These are phyloP conservation scores for Leishmania guyanensis DNA, from an alignment of 208 protist species.

Conservation along the genomic window DNA sequence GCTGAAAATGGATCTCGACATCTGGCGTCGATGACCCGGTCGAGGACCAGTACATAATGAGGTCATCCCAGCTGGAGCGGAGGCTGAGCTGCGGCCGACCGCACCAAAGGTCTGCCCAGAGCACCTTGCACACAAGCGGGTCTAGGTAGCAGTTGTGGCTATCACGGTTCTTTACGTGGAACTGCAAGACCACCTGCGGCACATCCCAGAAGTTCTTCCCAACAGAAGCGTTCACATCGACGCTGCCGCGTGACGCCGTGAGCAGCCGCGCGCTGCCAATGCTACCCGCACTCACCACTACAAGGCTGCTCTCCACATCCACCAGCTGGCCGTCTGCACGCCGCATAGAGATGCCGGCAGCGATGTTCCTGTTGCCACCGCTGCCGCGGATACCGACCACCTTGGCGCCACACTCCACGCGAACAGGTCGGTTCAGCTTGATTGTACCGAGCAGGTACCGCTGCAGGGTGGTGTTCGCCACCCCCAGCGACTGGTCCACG, in stretches of 20 bases:
- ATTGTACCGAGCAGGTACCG: constrained; percentile 73
- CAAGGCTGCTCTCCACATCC: constrained; percentile 47
- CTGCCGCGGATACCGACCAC: constrained; percentile 51
- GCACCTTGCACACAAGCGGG: constrained; percentile 50
- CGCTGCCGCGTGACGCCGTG: constrained; percentile 45
- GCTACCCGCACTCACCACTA: constrained; percentile 66
- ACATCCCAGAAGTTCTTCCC: constrained; percentile 78
- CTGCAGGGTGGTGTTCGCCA: constrained; percentile 73
- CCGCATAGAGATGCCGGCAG: constrained; percentile 55
- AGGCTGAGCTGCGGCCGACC: constrained; percentile 45
- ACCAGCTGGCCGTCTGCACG: constrained; percentile 45
- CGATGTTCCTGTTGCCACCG: constrained; percentile 26
- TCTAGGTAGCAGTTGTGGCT: constrained; percentile 82
- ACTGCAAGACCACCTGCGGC: constrained; percentile 83
- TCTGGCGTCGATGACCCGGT: constrained; percentile 48
- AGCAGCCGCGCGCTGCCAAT: constrained; percentile 67
- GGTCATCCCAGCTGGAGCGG: constrained; percentile 79
- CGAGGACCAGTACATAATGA: constrained; percentile 70
- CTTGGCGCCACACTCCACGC: constrained; percentile 56
- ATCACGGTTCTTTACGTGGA: constrained; percentile 51
- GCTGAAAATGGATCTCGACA: constrained; percentile 79
- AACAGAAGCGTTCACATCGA: constrained; percentile 40
- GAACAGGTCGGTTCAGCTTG: constrained; percentile 62
- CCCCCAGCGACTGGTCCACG: constrained; percentile 51
- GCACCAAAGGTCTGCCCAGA: constrained; percentile 42